These are phyloP conservation scores for Didymella keratinophila DNA, from an alignment of 2,329 filamentous ascomycete species.

Conservation along the genomic window DNA sequence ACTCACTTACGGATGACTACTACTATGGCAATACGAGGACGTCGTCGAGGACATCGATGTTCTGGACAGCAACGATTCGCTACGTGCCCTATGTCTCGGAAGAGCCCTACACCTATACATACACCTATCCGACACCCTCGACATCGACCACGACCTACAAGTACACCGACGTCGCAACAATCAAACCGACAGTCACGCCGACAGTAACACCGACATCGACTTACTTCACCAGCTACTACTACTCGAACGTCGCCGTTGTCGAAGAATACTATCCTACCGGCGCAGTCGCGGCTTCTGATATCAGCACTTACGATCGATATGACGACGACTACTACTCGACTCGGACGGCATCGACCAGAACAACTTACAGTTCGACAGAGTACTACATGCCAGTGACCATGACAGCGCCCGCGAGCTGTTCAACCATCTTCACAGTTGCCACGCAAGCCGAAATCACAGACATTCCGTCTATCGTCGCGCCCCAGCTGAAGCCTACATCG, in stretches of 20 bases:
- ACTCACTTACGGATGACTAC: slow-evolving; percentile 16
- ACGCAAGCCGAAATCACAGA: slow-evolving; percentile 27
- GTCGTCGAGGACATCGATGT: slow-evolving; percentile 23
- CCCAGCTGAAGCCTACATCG: slow-evolving; percentile 38
- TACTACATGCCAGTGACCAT: slow-evolving; percentile 44
- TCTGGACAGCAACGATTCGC: slow-evolving; percentile 38
- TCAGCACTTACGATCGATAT: slow-evolving; percentile 24
- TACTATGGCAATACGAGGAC: slow-evolving; percentile 9
- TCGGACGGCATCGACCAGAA: slow-evolving; percentile 14
- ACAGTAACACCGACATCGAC: slow-evolving; percentile 34
- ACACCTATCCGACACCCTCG: not conserved
- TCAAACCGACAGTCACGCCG: slow-evolving; percentile 38
- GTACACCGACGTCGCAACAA: slow-evolving; percentile 24
- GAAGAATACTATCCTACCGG: slow-evolving; percentile 34
- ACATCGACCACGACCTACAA: slow-evolving; percentile 16
- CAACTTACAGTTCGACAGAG: slow-evolving; percentile 18
- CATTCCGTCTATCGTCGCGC: slow-evolving; percentile 35
- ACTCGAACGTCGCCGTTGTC: slow-evolving; percentile 28
- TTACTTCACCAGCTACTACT: slow-evolving; percentile 23
- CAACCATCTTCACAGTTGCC: slow-evolving; percentile 34
- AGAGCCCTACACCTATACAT: slow-evolving; percentile 25
- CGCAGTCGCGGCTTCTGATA: slow-evolving; percentile 36
- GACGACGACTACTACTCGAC: slow-evolving; percentile 15
- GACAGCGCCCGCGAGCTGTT: slow-evolving; percentile 41
- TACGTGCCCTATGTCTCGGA: slow-evolving; percentile 28